Conservation (phyloP, 2,329 filamentous ascomycete genomes). For the Fusarium transvaalense region DNA sequence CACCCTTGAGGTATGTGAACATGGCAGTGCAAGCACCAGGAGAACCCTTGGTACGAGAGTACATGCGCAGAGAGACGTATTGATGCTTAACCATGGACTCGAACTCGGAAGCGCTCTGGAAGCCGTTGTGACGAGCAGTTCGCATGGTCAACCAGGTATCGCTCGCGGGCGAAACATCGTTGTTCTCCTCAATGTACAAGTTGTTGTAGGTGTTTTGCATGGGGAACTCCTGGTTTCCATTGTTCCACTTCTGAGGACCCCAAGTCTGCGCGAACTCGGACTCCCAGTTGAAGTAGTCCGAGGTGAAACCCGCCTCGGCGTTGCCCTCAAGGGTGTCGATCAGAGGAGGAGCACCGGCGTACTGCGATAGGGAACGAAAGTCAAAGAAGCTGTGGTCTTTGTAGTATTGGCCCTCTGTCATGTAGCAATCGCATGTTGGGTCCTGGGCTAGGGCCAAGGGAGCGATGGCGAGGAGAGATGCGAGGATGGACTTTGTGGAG, state of each 20-base stretch:
- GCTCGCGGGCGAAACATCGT: constrained; percentile 45
- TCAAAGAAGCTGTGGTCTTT: constrained; percentile 48
- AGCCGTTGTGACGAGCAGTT: constrained; percentile 56
- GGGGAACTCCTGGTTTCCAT: constrained; percentile 50
- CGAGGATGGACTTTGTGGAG: constrained; percentile 35
- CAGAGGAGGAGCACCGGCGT: constrained; percentile 49
- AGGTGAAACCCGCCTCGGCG: constrained; percentile 51
- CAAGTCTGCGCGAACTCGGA: constrained; percentile 53
- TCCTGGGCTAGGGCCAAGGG: constrained; percentile 41
- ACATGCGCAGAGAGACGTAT: constrained; percentile 58
- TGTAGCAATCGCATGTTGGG: constrained; percentile 50
- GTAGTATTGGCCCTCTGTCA: constrained; percentile 48
- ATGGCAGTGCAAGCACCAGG: constrained; percentile 64
- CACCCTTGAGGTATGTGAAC: constrained; percentile 61
- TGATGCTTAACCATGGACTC: constrained; percentile 52
- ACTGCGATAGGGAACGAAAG: constrained; percentile 49
- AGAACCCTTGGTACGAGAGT: constrained; percentile 60
- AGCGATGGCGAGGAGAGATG: constrained; percentile 41
- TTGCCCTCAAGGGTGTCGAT: constrained; percentile 49
- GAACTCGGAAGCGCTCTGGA: constrained; percentile 62
- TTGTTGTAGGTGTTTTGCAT: constrained; percentile 57
- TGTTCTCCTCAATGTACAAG: constrained; percentile 60
- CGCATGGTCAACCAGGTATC: constrained; percentile 62
- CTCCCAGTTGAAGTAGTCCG: constrained; percentile 52
- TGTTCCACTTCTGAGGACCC: constrained; percentile 56